Percentiles rank a stretch among this genome's conserved stretches.
phyloP scores from a whole-genome alignment of 306 rosid genomes.

The Inga laurina region DNA sequence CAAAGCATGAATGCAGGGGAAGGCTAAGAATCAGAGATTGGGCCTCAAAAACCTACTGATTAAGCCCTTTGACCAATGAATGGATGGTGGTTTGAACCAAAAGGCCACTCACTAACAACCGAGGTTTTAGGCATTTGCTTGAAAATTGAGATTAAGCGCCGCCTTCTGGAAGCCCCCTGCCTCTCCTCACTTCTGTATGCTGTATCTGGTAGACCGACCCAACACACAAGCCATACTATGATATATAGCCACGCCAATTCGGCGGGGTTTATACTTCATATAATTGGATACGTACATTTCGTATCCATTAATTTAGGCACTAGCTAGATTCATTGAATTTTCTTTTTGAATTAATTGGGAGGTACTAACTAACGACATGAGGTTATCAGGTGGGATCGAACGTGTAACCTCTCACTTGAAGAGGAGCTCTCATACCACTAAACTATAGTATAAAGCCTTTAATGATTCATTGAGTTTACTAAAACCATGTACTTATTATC shows the following conservation, averaged over 20 bases:
- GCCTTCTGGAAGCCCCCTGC: conserved; percentile 29
- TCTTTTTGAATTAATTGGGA: too few species aligned
- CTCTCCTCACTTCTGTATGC: background rate
- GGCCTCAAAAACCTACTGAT: conserved; percentile 27
- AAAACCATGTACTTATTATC: background rate
- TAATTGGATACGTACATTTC: background rate
- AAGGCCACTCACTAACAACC: conserved; percentile 22
- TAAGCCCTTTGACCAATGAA: conserved; percentile 33
- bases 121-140: background rate
- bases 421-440: too few species aligned
- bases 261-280: background rate
- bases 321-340: background rate
- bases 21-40: conserved; percentile 21
- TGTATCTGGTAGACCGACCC: background rate
- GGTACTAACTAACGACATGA: too few species aligned
- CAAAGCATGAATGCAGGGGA: conserved; percentile 37
- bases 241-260: background rate
- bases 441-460: too few species aligned
- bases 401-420: rapidly evolving
- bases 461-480: background rate
- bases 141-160: background rate
- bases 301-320: too few species aligned
- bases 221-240: background rate
- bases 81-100: conserved; percentile 41
- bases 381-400: rapidly evolving